Base-by-base conservation (phyloP, 352 stramenopile genomes). In the Pythium vanterpoolii region DNA sequence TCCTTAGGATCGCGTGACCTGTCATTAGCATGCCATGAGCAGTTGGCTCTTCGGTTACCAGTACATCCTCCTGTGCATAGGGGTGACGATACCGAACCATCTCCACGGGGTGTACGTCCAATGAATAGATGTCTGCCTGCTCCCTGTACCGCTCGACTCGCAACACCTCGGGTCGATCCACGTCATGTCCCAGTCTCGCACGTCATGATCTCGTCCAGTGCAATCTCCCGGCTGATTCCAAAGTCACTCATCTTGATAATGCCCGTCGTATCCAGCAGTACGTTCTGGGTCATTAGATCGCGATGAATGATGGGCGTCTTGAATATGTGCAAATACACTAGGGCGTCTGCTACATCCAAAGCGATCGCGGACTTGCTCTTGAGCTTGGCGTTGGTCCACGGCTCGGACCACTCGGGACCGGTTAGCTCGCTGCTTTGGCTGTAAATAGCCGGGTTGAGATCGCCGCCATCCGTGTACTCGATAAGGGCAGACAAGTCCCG, bases 41-140 rank as follows among this genome's bases (percentile, higher is more conserved):
- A 14, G 11, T 38, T 14, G 33, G 5, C 33, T 38, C 33, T 9
- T 9, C 16, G 3, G 33, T 1, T 10, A 13, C 2, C n/a, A 59
- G 24, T 0, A 34, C 49, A 2, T n/a, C 5, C 6, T 61, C 40
- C 4, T 44, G 6, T 36, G 31, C 43, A 36, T 67, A 67, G n/a
- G 60, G 60, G 26, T 62, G 60, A 14, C 16, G 11, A 33, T 52
- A 55, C 2, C 53, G 68, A 47, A 71, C 66, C 36, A 73, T 33
- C 46, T 73, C 66, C 23, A 66, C 60, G 28, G 70, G 27, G 13
- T 71, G 19, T 23, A 73, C 62, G 16, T 62, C 66, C 13, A 73
- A 45, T 16, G 61, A 71, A 40, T 71, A 73, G 19, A 73, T 70
- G 39, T 73, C 66, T 4, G 66, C 66, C 56, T 70, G 64, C 50